Evolutionary conservation across 2,329 filamentous ascomycete genomes (phyloP), one percentile per base, ranked within the genome.

Genomic region (Fonsecaea multimorphosa): DNA sequence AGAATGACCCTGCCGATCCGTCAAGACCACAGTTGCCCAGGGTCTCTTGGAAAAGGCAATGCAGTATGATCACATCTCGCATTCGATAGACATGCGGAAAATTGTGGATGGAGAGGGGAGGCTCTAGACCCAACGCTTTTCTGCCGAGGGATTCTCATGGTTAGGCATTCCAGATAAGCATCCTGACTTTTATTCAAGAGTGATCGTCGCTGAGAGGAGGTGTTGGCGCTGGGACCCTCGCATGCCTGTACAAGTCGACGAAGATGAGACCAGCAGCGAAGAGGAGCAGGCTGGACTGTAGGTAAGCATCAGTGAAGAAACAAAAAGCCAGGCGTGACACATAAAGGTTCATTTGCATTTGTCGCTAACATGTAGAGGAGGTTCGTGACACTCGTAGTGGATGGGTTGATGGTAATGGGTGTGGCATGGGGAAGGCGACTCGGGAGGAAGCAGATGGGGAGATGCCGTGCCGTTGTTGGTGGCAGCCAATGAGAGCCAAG

Each of bases 1-100:
- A 58, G 54, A 22, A 64, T 14, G 65, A 67, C 64, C 67, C 67
- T 69, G 67, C 65, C 62, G 67, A 69, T 69, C 67, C 27, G 11
- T 58, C 22, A 32, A 31, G 34, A 3, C 19, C 63, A 22, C 34
- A 58, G 44, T 51, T 46, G 29, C 19, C 58, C 52, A 67, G 63
- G 64, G 67, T 67, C 64, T 61, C n/a, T 34, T 32, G 52, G 49
- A 36, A 14, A 46, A 56, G 36, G 55, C 40, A 19, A 64, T 67
- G 67, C 63, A 64, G 16, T 52, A 62, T 69, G 67, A 69, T 58
- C 55, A 54, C 67, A 69, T 67, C 53, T 61, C 32, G 61, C 65
- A 61, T 64, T 16, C 56, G 32, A 59, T 31, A 63, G 58, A 24
- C 16, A 22, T 16, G n/a, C 8, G 29, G 31, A 4, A 16, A 22